Conservation (phyloP, 306 rosid genomes). For the Quercus bicolor region DNA sequence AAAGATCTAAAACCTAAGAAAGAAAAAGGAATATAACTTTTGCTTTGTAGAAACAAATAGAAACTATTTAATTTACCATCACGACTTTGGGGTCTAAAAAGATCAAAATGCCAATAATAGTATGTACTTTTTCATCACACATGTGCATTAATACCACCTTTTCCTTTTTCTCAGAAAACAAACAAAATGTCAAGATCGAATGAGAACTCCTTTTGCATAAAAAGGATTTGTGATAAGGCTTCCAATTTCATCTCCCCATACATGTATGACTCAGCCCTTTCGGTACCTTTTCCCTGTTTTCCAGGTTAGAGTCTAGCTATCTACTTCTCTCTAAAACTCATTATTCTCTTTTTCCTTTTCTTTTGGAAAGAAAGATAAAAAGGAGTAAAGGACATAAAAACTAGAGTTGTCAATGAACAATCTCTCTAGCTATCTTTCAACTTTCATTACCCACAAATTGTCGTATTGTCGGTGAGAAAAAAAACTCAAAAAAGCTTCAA, state of each 20-base stretch:
- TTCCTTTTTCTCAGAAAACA: not conserved
- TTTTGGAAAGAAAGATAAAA: not conserved
- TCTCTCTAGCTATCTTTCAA: not conserved
- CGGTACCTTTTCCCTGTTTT: not conserved
- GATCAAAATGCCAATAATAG: not conserved
- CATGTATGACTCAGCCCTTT: not conserved
- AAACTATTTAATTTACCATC: no score
- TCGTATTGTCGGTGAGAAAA: not conserved
- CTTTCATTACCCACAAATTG: not conserved
- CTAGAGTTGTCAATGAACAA: not conserved
- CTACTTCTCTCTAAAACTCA: not conserved
- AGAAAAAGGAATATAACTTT: no score
- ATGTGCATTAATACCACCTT: not conserved
- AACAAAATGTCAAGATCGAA: not conserved
- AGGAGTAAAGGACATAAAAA: not conserved
- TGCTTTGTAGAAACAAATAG: no score
- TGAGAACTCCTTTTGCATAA: not conserved
- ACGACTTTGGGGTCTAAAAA: no score
- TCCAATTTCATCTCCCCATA: not conserved
- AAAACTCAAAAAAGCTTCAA: not conserved
- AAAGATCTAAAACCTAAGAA: no score
- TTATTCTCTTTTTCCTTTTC: not conserved
- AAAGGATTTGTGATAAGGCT: constrained; percentile 6
- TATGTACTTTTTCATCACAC: not conserved
- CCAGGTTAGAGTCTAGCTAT: not conserved